A percentile compares a stretch with the other conserved stretches of the same genome.
Evolutionary conservation across 345 rosid species (phyloP).

Genomic region (Balakata baccata): DNA sequence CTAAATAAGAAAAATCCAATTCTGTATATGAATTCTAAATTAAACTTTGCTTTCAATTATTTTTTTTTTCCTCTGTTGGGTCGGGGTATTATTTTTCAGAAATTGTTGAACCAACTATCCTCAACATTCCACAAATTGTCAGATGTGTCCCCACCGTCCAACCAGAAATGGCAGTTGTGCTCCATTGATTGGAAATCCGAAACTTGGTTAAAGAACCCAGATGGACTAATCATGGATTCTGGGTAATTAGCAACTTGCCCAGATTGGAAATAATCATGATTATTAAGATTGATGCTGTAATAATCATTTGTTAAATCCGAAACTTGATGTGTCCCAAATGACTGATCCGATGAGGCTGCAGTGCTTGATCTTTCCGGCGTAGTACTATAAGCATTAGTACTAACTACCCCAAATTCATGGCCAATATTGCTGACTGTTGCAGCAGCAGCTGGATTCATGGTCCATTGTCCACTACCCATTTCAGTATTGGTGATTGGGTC

Average conservation of each 20-base stretch:
- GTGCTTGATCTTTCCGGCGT: constrained; percentile 54
- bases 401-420: constrained; percentile 19
- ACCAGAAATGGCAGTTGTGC: constrained; percentile 44
- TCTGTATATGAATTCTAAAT: background rate
- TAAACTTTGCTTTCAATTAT: constrained; percentile 11
- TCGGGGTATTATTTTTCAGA: constrained; percentile 26
- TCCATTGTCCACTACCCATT: constrained; percentile 27
- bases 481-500: background rate
- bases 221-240: constrained; percentile 46
- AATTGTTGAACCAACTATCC: constrained; percentile 54
- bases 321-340: constrained; percentile 37
- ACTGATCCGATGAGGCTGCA: constrained; percentile 46
- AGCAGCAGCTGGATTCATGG: background rate
- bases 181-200: constrained; percentile 48
- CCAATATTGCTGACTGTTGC: constrained; percentile 18
- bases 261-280: constrained; percentile 42
- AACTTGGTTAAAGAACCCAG: constrained; percentile 45
- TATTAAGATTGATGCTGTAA: constrained; percentile 37
- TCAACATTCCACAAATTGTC: constrained; percentile 76
- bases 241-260: constrained; percentile 36
- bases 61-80: background rate
- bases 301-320: constrained; percentile 64
- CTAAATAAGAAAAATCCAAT: too few species aligned
- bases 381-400: constrained; percentile 23
- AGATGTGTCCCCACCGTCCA: constrained; percentile 46